Evolutionary conservation across 257 asterid species (phyloP), one percentile per base, ranked within the genome.

Genomic region (Gentiana macrophylla): DNA sequence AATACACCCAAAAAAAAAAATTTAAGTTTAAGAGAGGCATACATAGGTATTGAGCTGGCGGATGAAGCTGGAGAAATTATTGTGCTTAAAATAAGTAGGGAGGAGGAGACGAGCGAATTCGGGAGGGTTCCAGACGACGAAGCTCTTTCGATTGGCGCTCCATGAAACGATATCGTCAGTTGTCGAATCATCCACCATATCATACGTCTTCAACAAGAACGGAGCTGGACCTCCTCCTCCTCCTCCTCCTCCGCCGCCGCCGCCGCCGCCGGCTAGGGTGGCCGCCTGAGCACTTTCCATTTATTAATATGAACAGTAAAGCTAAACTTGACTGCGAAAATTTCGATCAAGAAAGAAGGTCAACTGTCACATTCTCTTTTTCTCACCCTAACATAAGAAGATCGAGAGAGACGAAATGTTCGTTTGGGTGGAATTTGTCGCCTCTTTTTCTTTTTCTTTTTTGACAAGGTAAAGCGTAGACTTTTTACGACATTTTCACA

Each of bases 11-110:
- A 55, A 47, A n/a, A 6, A 32, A 24, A 38, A 35, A 37, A 5
- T 32, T n/a, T 46, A 35, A 43, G 2, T 32, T 50, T 11, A 55
- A 11, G 37, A 63, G 46, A 55, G 49, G 64, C 84, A 53, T 83
- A 89, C 97, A 49, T 89, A 89, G 62, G 97, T 86, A 66, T 89
- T 89, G 70, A 89, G 97, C 87, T 89, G 97, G 55, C 97, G 95
- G 41, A 89, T 86, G 76, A 89, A 89, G 72, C 97, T 89, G 56
- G 97, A 81, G 77, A 89, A 88, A 72, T 85, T 89, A 65, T 77
- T 89, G 85, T 85, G 97, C 64, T 85, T 85, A 56, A 89, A 86
- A 72, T 83, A 89, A 4, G 92, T 62, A 49, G 97, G 95, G 46
- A 89, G 95, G 54, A 89, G 86, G 59, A 79, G 5, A 34, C 92